A percentile compares a stretch with the other conserved stretches of the same genome.
phyloP scores from a whole-genome alignment of 192 early-diverging fungal genomes.

The Lunasporangiospora selenospora region DNA sequence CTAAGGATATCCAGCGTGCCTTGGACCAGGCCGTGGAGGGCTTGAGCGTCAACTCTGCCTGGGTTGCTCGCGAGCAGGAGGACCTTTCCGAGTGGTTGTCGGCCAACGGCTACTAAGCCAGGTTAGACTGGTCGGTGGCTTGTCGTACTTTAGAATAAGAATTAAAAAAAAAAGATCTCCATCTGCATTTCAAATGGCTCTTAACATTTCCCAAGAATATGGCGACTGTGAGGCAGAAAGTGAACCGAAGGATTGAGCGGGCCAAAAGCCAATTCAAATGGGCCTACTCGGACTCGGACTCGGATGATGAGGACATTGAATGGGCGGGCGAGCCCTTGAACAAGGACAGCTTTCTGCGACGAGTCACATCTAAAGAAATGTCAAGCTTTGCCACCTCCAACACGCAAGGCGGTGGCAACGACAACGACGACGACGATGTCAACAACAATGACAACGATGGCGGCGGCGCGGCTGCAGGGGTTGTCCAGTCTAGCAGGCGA shows the following conservation, averaged over 20 bases:
- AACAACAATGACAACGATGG: neutral
- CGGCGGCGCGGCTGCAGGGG: conserved; percentile 40
- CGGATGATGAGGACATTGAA: conserved; percentile 17
- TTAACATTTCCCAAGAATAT: no score
- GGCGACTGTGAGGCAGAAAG: no score
- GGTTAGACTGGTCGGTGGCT: no score
- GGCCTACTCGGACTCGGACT: conserved; percentile 22
- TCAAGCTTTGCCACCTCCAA: no score
- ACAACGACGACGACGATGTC: neutral
- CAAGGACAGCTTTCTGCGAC: conserved; percentile 20
- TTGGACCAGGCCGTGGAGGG: conserved; percentile 79
- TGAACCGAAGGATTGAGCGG: no score
- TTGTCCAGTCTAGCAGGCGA: no score
- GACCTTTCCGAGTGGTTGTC: conserved; percentile 58
- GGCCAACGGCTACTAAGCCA: conserved; percentile 43
- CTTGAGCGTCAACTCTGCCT: conserved; percentile 64
- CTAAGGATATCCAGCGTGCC: conserved; percentile 68
- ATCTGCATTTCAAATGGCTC: no score
- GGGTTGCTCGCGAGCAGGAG: conserved; percentile 60
- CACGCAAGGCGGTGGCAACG: no score
- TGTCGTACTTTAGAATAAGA: no score
- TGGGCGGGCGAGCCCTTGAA: conserved; percentile 42
- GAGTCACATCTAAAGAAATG: neutral
- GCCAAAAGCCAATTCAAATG: no score
- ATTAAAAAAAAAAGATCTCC: no score